Evolutionary conservation across 139 green algal species (phyloP), one percentile per base, ranked within the genome.

Genomic region (Gonium pectorale): DNA sequence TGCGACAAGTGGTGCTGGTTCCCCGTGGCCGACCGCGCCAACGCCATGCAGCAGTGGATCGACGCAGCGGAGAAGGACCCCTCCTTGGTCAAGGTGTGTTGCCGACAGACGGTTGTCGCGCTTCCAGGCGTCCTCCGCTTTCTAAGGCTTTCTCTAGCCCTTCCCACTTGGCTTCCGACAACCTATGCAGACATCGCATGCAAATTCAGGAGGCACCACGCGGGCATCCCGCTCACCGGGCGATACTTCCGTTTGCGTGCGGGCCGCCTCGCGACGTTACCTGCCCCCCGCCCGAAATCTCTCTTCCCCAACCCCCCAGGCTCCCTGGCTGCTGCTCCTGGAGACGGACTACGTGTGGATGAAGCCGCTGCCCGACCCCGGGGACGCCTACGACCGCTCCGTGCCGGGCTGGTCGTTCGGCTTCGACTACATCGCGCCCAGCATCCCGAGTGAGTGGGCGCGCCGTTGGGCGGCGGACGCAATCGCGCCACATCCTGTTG

Each of bases 1-100:
- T 96, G 93, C 67, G 95, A 98, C 87, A 90, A 87, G 41, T 97
- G 95, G 96, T 98, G 96, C 83, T 95, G 96, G 75, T 98, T 97
- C 86, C 96, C 96, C 0, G 94, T 97, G 29, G 92, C 94, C 22
- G 94, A 98, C 88, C 88, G 96, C 3, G 94, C 95, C 46, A 94
- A 97, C 63, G 95, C 95, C 0, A 89, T 98, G 27, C 73, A 89
- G 80, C 94, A 97, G 85, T 98, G 90, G 67, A 79, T 97, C 60
- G 77, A 92, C 52, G 95, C 94, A 0, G 94, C 89, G 1, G 79
- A 88, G 35, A 69, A 86, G 44, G 82, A 95, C 46, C 90, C 91
- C 0, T 83, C 87, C 5, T 62, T 95, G 56, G 84, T 95, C 64
- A 93, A 96, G 90, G 75, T 72, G 43, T 1, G 63, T 11, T n/a